Evolutionary conservation across 2,329 filamentous ascomycete species (phyloP), one percentile per base, ranked within the genome.

Genomic region (Aureobasidium sp.): DNA sequence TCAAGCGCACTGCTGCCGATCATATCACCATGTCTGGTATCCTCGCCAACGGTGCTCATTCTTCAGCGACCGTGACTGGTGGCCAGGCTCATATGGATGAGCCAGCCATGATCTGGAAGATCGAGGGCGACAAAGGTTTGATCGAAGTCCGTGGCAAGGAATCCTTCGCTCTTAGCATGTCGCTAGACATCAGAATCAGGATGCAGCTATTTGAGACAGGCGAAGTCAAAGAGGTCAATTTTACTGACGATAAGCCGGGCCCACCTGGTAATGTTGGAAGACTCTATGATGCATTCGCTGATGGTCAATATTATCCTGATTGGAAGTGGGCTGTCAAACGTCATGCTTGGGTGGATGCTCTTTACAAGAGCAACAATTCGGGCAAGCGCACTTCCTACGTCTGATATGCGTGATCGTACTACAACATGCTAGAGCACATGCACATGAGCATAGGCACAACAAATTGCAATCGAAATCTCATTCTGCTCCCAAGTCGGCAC

Each of bases 61-160:
- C 83, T 0, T 74, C 75, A 0, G 65, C 78, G n/a, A 76, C 76
- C 5, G 76, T 80, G 65, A 77, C 79, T 3, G 76, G 77, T 15
- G 82, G 82, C 0, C 74, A 77, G 17, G 75, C 78, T 0, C 83
- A 84, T 68, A 77, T 77, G 0, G 78, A 74, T 1, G 76, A 79
- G 0, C 74, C 79, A 0, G 74, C 71, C 1, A 68, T 82, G 0
- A 69, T 76, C 0, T 85, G 82, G 79, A 76, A 73, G 5, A 77
- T 86, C 43, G 73, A 78, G 44, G 82, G 83, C 10, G 71, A 74
- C 3, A 75, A 75, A 48, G 76, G 74, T 0, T 74, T 77, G 64
- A 69, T 79, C 55, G 70, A 70, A 15, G 70, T 78, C 8, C 73
- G 47, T 4, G 46, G 59, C 15, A 5, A 59, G 27, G 44, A 62